Percentiles rank a stretch among this genome's conserved stretches.
Evolutionary conservation across 2,329 filamentous ascomycete genomes (phyloP).

Genomic region (Neopestalotiopsis sp.): DNA sequence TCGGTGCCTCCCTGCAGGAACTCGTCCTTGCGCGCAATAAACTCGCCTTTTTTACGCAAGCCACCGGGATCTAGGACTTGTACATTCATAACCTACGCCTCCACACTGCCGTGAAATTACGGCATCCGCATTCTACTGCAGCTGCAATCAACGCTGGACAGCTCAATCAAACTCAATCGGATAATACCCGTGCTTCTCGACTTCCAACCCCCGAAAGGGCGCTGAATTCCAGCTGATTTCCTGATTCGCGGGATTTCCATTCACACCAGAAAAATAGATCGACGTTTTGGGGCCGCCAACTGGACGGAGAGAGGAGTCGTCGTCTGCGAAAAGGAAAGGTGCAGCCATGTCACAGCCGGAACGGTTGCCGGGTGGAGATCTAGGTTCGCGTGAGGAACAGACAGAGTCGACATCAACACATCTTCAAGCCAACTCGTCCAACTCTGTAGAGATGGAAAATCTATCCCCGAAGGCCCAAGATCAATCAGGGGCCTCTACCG

Average conservation of each 20-base stretch:
- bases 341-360: conserved; percentile 18
- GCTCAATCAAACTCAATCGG: conserved; percentile 16
- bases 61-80: neutral
- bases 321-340: neutral
- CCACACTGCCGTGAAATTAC: neutral
- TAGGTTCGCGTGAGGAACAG: conserved; percentile 16
- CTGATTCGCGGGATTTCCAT: conserved; percentile 1
- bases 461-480: conserved; percentile 14
- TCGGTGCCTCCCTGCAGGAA: neutral
- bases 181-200: conserved; percentile 1
- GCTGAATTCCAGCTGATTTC: neutral
- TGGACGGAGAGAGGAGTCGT: neutral
- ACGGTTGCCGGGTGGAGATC: conserved; percentile 19
- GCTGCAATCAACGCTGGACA: neutral
- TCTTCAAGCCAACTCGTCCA: neutral
- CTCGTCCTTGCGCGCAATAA: neutral
- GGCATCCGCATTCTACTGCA: conserved; percentile 1
- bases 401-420: conserved; percentile 11
- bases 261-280: neutral
- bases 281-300: conserved; percentile 2
- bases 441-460: conserved; percentile 19
- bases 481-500: neutral
- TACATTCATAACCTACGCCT: neutral
- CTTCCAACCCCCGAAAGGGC: neutral
- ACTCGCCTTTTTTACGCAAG: neutral